Evolutionary conservation across 805 yeast species (phyloP).

Genomic region (Tetrapisispora fleetii): DNA sequence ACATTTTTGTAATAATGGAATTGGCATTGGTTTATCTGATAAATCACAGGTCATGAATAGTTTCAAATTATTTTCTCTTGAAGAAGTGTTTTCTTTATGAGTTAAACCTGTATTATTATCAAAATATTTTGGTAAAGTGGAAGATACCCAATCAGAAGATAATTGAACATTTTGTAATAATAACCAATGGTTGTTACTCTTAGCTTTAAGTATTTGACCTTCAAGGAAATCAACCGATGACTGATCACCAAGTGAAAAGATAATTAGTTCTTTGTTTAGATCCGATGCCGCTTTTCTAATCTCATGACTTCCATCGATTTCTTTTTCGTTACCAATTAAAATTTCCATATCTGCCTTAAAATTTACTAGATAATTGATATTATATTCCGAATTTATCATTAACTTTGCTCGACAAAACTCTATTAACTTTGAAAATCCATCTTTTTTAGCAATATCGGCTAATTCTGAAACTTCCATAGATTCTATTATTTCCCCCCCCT

Average conservation of each 20-base stretch:
- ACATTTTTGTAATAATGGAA: constrained; percentile 45
- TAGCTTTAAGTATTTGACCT: constrained; percentile 38
- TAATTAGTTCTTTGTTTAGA: constrained; percentile 22
- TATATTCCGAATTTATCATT: background rate
- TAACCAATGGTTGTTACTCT: constrained; percentile 55
- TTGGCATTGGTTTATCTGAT: constrained; percentile 40
- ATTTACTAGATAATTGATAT: background rate
- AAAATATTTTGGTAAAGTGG: constrained; percentile 38
- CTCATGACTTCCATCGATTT: constrained; percentile 55
- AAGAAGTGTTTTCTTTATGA: background rate
- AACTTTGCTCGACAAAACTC: background rate
- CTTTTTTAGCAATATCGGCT: background rate
- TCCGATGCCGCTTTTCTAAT: constrained; percentile 38
- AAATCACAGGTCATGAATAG: constrained; percentile 58
- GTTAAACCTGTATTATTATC: constrained; percentile 6
- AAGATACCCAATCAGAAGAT: constrained; percentile 53
- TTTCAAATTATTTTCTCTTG: constrained; percentile 30
- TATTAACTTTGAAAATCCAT: background rate
- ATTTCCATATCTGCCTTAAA: constrained; percentile 19
- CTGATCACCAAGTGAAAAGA: constrained; percentile 63
- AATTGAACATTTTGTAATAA: constrained; percentile 74
- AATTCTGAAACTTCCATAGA: background rate
- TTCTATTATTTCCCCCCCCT: background rate
- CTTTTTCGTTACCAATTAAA: constrained; percentile 48
- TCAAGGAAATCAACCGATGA: constrained; percentile 56